Evolutionary conservation across 2,329 filamentous ascomycete genomes (phyloP), one percentile per base, ranked within the genome.

Genomic region (Blumeria hordei): DNA sequence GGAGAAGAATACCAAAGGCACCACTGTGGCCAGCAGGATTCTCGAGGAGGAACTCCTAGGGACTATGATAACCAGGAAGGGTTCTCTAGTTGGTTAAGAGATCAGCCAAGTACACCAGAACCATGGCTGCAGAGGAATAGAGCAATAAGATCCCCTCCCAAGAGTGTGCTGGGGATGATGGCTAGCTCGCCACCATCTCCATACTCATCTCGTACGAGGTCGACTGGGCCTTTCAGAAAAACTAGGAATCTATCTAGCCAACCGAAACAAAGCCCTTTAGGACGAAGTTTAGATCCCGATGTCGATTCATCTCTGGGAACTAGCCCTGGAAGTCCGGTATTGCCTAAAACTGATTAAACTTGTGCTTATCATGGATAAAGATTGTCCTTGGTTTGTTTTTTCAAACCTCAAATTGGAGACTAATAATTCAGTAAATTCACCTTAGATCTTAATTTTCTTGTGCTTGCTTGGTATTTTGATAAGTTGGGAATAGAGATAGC

Each of bases 1-100:
- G 77, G 78, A 1, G 80, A 84, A 62, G 77, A 80, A 11, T 54
- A 54, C 35, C 41, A 54, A 21, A 18, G 33, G 16, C 6, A 47
- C 9, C 32, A 36, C n/a, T 21, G 32, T 14, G 32, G 21, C 7
- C n/a, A 47, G 32, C n/a, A 37, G n/a, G 32, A 28, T 18, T 47
- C 8, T 47, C 32, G 36, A 35, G n/a, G 10, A 3, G 34, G 16
- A 28, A 12, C 41, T 34, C 18, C 18, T 11, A 39, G 16, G 11
- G 16, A 37, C 10, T 82, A 83, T 59, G 72, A 79, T 51, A 74
- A 75, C 55, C 66, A 69, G 57, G 35, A 60, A 8, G 49, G 58
- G 2, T 45, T 37, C 6, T 57, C 11, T 16, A 51, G 56, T 56
- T 58, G 59, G 18, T 58, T 58, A 1, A 54, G 60, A 28, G 58